phyloP scores from a whole-genome alignment of 2,329 filamentous ascomycete species.

The Alternaria hordeiaustralica region DNA sequence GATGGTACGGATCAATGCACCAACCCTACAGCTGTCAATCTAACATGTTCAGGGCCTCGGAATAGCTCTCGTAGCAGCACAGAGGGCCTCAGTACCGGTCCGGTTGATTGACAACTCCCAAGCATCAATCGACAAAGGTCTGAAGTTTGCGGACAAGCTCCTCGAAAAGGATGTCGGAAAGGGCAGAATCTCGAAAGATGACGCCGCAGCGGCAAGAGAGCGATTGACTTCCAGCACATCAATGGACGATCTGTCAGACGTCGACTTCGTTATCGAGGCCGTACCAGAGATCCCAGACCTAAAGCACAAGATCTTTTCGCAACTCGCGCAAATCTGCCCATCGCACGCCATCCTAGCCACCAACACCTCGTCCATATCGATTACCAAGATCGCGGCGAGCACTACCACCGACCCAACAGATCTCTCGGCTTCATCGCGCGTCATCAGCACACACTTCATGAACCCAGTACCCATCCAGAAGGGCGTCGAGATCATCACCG shows the following conservation, averaged over 20 bases:
- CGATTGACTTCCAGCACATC: slow-evolving; percentile 74
- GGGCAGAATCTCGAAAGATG: slow-evolving; percentile 79
- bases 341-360: slow-evolving; percentile 90
- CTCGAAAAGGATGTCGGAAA: slow-evolving; percentile 92
- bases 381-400: slow-evolving; percentile 91
- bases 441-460: slow-evolving; percentile 98
- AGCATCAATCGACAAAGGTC: slow-evolving; percentile 83
- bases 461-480: slow-evolving; percentile 97
- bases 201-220: slow-evolving; percentile 75
- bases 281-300: slow-evolving; percentile 90
- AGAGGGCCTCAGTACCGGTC: slow-evolving; percentile 82
- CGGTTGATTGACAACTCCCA: slow-evolving; percentile 85
- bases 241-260: slow-evolving; percentile 77
- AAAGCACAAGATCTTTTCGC: slow-evolving; percentile 85
- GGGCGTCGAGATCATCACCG: slow-evolving; percentile 96
- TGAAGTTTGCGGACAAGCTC: slow-evolving; percentile 93
- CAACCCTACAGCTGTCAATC: background rate
- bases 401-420: slow-evolving; percentile 81
- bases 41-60: slow-evolving; percentile 75
- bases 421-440: slow-evolving; percentile 80
- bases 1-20: slow-evolving; percentile 71
- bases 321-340: slow-evolving; percentile 81
- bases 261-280: slow-evolving; percentile 97
- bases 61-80: slow-evolving; percentile 92
- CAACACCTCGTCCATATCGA: slow-evolving; percentile 98